Base-by-base conservation (phyloP, 2,329 filamentous ascomycete species). In the Amauroascus verrucosus region DNA sequence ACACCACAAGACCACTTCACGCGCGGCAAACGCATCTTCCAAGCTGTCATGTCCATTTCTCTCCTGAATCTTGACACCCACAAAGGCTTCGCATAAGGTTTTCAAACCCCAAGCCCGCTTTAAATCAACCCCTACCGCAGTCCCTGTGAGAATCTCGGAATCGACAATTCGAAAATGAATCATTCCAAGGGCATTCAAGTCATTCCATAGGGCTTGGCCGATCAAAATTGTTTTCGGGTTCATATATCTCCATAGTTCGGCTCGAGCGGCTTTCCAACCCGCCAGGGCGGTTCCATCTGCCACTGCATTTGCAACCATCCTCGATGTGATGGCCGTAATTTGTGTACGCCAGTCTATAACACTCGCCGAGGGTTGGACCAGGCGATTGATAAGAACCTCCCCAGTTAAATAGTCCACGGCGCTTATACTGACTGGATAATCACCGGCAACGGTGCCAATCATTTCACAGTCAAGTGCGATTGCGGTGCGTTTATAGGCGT, bases 401-500 rank as follows among this genome's bases (percentile, higher is more conserved):
- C 74, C 73, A 2, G 72, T 75, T 26, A 77, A 51, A 48, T 72
- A 72, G 60, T 78, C 75, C 33, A 74, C 62, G 6, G 63, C 71
- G 26, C 63, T 68, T 8, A 75, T 49, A 9, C 64, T 66, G n/a
- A 71, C 70, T 55, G 67, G 67, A 24, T 43, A 20, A 11, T 47
- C n/a, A n/a, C 52, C 52, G 9, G 20, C 30, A 20, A 32, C 3
- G 20, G 52, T 52, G 18, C 54, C 54, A 28, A 56, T 73, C 74
- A 77, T 77, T 59, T 77, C 75, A 55, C 75, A 77, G 57, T 77
- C 75, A 6, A 77, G 58, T 0, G 65, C 69, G 1, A 77, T 66
- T 2, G 69, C 72, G 26, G 44, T 45, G 16, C 58, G 46, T 26
- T 47, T 53, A 16, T 8, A 8, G 28, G 32, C 6, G 11, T 41